phyloP scores from a whole-genome alignment of 768 basidiomycete genomes.

The Lyophyllum atratum region DNA sequence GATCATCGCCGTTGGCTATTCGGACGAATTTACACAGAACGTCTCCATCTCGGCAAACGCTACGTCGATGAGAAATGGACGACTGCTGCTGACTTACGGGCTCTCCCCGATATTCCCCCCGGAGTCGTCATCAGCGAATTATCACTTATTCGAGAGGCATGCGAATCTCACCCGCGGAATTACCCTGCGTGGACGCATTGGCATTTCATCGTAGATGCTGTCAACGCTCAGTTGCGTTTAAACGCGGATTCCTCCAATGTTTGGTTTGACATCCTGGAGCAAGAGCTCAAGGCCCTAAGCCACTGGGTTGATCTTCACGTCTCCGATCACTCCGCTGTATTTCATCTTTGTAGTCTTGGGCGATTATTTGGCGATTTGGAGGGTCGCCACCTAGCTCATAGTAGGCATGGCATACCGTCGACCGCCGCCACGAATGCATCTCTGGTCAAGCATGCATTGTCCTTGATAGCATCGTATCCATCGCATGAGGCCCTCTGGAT shows the following conservation, averaged over 20 bases:
- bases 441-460: constrained; percentile 43
- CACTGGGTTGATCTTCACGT: constrained; percentile 65
- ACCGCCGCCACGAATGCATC: constrained; percentile 3
- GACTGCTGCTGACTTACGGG: constrained; percentile 24
- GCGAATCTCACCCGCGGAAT: constrained; percentile 68
- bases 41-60: neutral
- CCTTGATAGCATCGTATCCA: constrained; percentile 53
- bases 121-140: constrained; percentile 49
- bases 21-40: constrained; percentile 27
- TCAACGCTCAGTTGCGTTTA: constrained; percentile 17
- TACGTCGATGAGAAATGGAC: constrained; percentile 20
- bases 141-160: constrained; percentile 45
- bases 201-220: constrained; percentile 44
- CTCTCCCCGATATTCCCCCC: constrained; percentile 36
- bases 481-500: constrained; percentile 66
- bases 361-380: constrained; percentile 25
- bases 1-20: constrained; percentile 72
- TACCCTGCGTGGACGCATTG: constrained; percentile 77
- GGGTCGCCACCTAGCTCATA: neutral
- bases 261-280: constrained; percentile 34
- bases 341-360: constrained; percentile 49
- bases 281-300: constrained; percentile 39
- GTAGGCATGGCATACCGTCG: constrained; percentile 1
- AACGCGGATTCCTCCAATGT: constrained; percentile 17
- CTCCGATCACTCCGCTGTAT: constrained; percentile 66